Base-by-base conservation (phyloP, 805 yeast species). In the Saturnispora besseyi region DNA sequence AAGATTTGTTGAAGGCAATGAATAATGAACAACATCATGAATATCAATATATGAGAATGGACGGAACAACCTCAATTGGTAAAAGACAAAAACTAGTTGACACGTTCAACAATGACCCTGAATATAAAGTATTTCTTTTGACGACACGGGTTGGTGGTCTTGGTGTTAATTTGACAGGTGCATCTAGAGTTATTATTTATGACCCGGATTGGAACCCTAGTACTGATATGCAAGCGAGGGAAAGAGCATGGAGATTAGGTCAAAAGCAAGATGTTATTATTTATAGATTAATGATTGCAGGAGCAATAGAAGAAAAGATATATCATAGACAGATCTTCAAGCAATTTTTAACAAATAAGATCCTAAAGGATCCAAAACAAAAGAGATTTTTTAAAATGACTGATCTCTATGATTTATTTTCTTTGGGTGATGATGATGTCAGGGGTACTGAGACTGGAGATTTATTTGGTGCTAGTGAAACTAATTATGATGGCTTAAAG, bases 151-250 rank as follows among this genome's bases (percentile, higher is more conserved):
- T 93, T 6, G 99, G 99, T 21, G 99, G 99, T 0, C 69, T 93
- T 37, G 99, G 99, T 21, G 87, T 91, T 1, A 91, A 91, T 63
- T 65, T 91, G 43, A 91, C 96, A 0, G 98, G 98, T 3, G 98
- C 99, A 0, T 89, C 89, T 56, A 70, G 98, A 42, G 96, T 91
- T 11, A 87, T 91, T 22, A 91, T 91, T 13, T 91, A 77, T 62
- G 99, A 91, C 60, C 99, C 99, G 0, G 98, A 93, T 66, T 91
- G 99, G 99, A 91, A 91, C 61, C 99, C 99, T 0, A 88, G 96
- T 1, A 93, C 98, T 0, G 99, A 91, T 69, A 75, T 90, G 52
- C 99, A 91, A 66, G 99, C 99, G 0, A 73, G 98, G 52, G 99
- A 91, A 63, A 69, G 99, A 45, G 97, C 98, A 0, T 93, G 98